Evolutionary conservation across 2,329 filamentous ascomycete genomes (phyloP).

Genomic region (Neophaeococcomyces aloes): DNA sequence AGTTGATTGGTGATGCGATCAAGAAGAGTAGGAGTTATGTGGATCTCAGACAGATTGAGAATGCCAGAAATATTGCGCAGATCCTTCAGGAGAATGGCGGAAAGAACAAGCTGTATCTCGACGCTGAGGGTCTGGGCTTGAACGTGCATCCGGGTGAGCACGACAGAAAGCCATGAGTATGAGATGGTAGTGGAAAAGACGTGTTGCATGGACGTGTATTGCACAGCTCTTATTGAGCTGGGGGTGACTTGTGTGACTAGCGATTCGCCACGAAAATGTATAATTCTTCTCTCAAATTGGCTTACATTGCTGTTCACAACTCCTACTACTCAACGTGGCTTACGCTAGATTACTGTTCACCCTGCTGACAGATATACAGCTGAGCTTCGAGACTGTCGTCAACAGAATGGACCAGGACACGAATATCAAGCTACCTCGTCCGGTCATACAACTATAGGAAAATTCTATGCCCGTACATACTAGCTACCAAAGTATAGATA

Average conservation of each 20-base stretch:
- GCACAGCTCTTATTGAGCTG: neutral
- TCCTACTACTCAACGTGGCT: too few species aligned
- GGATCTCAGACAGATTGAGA: constrained; percentile 96
- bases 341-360: too few species aligned
- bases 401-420: too few species aligned
- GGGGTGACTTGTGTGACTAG: constrained; percentile 12
- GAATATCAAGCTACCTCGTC: too few species aligned
- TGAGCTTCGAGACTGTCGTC: too few species aligned
- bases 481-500: too few species aligned
- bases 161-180: constrained; percentile 24
- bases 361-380: too few species aligned
- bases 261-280: constrained; percentile 15
- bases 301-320: too few species aligned
- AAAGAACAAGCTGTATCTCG: constrained; percentile 88
- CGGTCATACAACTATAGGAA: too few species aligned
- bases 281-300: constrained; percentile 19
- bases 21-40: constrained; percentile 98
- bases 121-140: constrained; percentile 79
- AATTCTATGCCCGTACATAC: too few species aligned
- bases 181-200: too few species aligned
- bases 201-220: too few species aligned
- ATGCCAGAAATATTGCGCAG: constrained; percentile 76
- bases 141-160: constrained; percentile 52
- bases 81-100: constrained; percentile 76
- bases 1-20: constrained; percentile 97